Evolutionary conservation across 495 filamentous ascomycete genomes (phyloP), one percentile per base, ranked within the genome.

Genomic region (Melanomma pulvis-pyrius): DNA sequence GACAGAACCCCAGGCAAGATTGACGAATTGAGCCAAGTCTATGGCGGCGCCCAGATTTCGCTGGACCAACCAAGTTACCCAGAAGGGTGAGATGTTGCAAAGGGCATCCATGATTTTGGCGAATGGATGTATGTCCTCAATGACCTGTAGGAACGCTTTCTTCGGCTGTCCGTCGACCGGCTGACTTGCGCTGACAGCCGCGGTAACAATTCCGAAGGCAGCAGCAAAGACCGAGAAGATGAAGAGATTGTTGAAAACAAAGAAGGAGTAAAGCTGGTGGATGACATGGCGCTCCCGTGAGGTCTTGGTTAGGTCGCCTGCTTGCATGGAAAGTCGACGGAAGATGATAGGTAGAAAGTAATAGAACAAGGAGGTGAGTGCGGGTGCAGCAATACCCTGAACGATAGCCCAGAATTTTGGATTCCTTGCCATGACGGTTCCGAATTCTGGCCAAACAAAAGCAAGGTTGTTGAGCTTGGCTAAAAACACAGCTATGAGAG

Each of bases 161-260:
- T 12, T 44, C 17, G n/a, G n/a, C n/a, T n/a, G n/a, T n/a, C 39
- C 39, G n/a, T 44, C 39, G n/a, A 15, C 39, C 26, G 80, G 73
- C 21, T 84, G 55, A 1, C 81, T 72, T 24, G 82, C 74, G 24
- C 79, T 57, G 61, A 96, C 80, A 57, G 94, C 87, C 8, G 78
- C 81, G 0, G 86, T 72, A 15, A 91, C 79, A 70, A 91, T 91
- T 1, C 77, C 81, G 88, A 90, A 97, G 11, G 91, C 76, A 15
- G 89, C 87, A 0, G 84, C 83, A 77, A 99, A 99, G 19, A 96
- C 78, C 21, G 92, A 96, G 79, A 97, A 97, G 62, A 98, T 87
- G 70, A 98, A 77, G 50, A 98, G 79, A 74, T 98, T 97, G 81
- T 99, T 99, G 83, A 99, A 91, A 50, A 98, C 86, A 79, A 98